Conservation (phyloP, 2,329 filamentous ascomycete genomes). For the Epichloe gansuensis region DNA sequence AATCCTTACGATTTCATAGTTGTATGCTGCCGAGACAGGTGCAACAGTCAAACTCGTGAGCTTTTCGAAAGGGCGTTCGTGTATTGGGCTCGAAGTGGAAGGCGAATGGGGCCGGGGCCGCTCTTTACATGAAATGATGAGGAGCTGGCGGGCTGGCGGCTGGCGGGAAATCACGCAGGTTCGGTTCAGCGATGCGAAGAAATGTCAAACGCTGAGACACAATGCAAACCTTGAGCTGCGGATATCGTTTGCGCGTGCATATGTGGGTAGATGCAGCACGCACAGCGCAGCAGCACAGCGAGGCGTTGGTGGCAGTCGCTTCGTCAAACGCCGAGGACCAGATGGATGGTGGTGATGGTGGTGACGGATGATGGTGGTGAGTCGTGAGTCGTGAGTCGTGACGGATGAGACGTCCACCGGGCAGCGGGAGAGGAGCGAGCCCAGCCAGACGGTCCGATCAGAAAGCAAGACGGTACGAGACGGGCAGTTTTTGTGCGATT, state of each 20-base stretch:
- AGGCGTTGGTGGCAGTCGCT: background rate
- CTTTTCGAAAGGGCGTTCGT: background rate
- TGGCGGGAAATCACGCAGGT: background rate
- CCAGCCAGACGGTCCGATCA: background rate
- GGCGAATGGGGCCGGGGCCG: background rate
- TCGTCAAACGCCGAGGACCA: background rate
- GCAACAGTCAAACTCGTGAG: background rate
- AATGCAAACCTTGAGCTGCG: background rate
- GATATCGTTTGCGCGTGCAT: background rate
- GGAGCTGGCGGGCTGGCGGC: background rate
- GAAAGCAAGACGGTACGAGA: background rate
- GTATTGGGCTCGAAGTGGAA: background rate
- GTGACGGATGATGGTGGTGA: background rate
- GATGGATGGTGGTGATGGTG: background rate
- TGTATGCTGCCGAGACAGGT: background rate
- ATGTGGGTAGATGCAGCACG: background rate
- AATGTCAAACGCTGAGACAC: background rate
- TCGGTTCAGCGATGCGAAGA: background rate
- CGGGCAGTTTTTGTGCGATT: background rate
- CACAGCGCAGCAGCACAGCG: background rate
- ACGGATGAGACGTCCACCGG: too few relatives aligned
- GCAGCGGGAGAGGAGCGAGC: background rate
- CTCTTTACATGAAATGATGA: background rate
- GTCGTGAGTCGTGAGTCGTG: too few relatives aligned
- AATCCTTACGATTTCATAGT: conserved; percentile 1